Base-by-base conservation (phyloP, 2,329 filamentous ascomycete genomes). In the Mycosphaerella sp. region DNA sequence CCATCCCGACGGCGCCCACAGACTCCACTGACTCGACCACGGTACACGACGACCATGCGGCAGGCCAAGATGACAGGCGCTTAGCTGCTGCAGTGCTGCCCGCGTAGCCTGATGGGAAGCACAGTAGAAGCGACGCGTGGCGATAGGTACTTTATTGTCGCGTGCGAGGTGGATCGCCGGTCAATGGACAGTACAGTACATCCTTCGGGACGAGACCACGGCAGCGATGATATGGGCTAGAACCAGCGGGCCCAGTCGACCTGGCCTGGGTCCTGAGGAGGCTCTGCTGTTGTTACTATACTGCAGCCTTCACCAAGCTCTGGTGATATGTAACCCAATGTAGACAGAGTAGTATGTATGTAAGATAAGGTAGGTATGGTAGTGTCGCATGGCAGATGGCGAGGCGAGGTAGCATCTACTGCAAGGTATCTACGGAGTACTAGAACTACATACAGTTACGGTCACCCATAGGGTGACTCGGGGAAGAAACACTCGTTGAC, bases 1-100 rank as follows among this genome's bases (percentile, higher is more conserved):
- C 52, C 52, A 54, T 53, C 41, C 46, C 46, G 51, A 41, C 46
- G 21, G 39, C 32, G 16, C 34, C 25, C 39, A 13, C 17, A 14
- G 21, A 41, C 45, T 49, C 30, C 45, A 42, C 45, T 42, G 17
- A 13, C 18, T 13, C 10, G 6, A 13, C 16, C 6, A 21, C 16
- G 12, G 21, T n/a, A n/a, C 10, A 12, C 17, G 39, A 41, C 39
- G 17, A 41, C 25, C 39, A 41, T 41, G 16, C 39, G 39, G 18
- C 16, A 17, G 18, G 39, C 39, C 18, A 5, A 25, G 21, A 6
- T 6, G 21, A 25, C 16, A 21, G 9, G 14, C 16, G 16, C 39
- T 18, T 39, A 25, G 34, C 35, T 39, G 28, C 6, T 34, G 25
- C 36, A 17, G 21, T 39, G 28, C 6, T 34, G 25, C 36, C 18